These are phyloP conservation scores for Orbilia quercus DNA, from an alignment of 2,329 filamentous ascomycete species.

Conservation along the genomic window DNA sequence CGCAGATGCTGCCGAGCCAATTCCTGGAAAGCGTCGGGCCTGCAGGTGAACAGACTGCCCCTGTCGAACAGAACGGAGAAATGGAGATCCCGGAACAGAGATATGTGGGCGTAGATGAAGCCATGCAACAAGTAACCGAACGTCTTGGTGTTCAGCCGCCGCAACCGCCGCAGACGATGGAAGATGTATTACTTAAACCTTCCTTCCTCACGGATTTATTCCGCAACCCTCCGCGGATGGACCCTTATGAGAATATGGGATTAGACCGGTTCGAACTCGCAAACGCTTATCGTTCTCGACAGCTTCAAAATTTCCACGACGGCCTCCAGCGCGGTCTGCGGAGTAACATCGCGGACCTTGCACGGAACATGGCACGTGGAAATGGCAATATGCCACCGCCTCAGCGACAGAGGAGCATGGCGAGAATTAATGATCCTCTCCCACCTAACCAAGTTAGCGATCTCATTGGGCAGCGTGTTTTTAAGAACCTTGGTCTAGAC, in stretches of 20 bases:
- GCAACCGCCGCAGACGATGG: not conserved
- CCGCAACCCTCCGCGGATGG: not conserved
- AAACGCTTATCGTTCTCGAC: conserved; percentile 3
- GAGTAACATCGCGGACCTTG: not conserved
- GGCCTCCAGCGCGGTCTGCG: not conserved
- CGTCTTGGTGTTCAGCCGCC: not conserved
- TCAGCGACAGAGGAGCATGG: not conserved
- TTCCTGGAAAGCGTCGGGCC: not conserved
- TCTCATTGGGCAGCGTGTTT: conserved; percentile 6
- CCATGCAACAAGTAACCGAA: not conserved
- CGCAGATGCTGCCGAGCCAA: not conserved
- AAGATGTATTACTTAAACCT: conserved; percentile 7
- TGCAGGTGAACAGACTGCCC: not conserved
- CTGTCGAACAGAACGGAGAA: no score
- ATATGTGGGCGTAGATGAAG: not conserved
- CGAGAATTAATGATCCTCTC: not conserved
- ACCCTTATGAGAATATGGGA: conserved; percentile 20
- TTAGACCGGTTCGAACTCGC: conserved; percentile 3
- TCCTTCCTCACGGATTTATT: conserved; percentile 27
- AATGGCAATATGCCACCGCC: no score
- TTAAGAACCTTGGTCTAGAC: not conserved
- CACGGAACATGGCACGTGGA: no score
- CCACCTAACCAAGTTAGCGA: conserved; percentile 2
- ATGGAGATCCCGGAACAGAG: not conserved
- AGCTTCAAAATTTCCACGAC: not conserved